phyloP scores from a whole-genome alignment of 768 basidiomycete species.

The Lactarius deliciosus region DNA sequence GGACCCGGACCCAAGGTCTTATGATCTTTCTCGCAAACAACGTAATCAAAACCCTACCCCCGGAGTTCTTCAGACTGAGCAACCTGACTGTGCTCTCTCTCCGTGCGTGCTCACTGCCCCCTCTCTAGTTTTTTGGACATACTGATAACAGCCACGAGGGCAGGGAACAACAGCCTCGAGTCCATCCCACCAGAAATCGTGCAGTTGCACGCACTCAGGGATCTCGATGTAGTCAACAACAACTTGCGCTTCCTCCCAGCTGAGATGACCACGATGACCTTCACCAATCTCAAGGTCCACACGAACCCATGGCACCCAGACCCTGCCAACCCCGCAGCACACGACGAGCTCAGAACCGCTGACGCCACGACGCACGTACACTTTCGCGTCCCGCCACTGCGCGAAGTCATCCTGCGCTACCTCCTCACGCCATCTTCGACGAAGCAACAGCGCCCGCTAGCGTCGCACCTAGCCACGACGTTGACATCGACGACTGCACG shows the following conservation, averaged over 20 bases:
- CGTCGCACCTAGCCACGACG: background rate
- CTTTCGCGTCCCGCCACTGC: constrained; percentile 25
- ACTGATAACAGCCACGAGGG: background rate
- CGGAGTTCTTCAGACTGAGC: constrained; percentile 26
- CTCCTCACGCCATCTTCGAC: constrained; percentile 23
- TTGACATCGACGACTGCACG: background rate
- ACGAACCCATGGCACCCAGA: constrained; percentile 27
- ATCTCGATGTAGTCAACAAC: constrained; percentile 28
- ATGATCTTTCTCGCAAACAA: constrained; percentile 28
- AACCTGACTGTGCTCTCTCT: constrained; percentile 28
- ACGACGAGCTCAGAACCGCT: background rate
- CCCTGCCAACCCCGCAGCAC: background rate
- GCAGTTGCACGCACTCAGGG: constrained; percentile 21
- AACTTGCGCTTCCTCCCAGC: constrained; percentile 28
- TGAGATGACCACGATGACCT: constrained; percentile 24
- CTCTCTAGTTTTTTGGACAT: background rate
- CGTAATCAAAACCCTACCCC: constrained; percentile 21
- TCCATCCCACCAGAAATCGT: constrained; percentile 26
- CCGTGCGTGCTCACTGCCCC: constrained; percentile 15
- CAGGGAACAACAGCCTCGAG: constrained; percentile 27
- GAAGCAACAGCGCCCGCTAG: background rate
- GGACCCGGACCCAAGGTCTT: constrained; percentile 17
- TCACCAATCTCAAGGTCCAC: constrained; percentile 25
- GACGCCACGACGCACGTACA: constrained; percentile 2
- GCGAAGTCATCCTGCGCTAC: constrained; percentile 27